A percentile compares a stretch with the other conserved stretches of the same genome.
Conservation (phyloP, 768 basidiomycete species). For the Epithele typhae region DNA sequence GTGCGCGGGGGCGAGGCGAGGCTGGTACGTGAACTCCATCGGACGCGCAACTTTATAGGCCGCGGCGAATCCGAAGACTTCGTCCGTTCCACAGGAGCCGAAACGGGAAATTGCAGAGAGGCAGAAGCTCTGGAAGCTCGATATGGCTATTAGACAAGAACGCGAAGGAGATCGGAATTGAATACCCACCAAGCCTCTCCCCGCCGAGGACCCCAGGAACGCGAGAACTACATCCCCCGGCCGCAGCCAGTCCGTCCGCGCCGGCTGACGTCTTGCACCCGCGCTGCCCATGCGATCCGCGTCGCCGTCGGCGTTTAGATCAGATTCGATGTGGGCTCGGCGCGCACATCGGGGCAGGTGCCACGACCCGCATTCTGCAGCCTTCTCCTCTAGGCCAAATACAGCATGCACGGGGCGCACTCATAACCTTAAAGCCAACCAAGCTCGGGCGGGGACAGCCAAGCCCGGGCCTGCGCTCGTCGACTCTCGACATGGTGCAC, state of each 20-base stretch:
- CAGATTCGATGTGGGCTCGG: constrained; percentile 11
- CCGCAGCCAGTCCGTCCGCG: too few relatives aligned
- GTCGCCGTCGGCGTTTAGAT: constrained; percentile 7
- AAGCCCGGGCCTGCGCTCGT: too few relatives aligned
- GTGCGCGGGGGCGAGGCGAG: neutral
- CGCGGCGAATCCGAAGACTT: constrained; percentile 17
- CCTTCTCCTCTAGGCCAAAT: neutral
- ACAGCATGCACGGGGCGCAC: constrained; percentile 8
- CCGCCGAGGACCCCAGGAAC: too few relatives aligned
- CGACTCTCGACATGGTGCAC: too few relatives aligned
- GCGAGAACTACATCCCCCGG: too few relatives aligned
- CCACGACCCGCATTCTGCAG: too few relatives aligned
- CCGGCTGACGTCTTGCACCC: constrained; percentile 2
- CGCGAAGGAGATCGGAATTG: constrained; percentile 12
- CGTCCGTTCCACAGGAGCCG: constrained; percentile 18
- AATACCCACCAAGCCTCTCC: constrained; percentile 9
- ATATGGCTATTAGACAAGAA: constrained; percentile 10
- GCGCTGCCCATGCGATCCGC: too few relatives aligned
- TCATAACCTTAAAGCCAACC: constrained; percentile 9
- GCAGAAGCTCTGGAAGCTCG: constrained; percentile 12
- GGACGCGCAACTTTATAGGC: constrained; percentile 15
- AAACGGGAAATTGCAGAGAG: constrained; percentile 18
- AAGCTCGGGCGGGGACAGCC: too few relatives aligned
- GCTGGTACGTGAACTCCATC: constrained; percentile 12
- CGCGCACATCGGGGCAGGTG: neutral